Evolutionary conservation across 2,329 filamentous ascomycete genomes (phyloP), one percentile per base, ranked within the genome.

Genomic region (Hortaea sp.): DNA sequence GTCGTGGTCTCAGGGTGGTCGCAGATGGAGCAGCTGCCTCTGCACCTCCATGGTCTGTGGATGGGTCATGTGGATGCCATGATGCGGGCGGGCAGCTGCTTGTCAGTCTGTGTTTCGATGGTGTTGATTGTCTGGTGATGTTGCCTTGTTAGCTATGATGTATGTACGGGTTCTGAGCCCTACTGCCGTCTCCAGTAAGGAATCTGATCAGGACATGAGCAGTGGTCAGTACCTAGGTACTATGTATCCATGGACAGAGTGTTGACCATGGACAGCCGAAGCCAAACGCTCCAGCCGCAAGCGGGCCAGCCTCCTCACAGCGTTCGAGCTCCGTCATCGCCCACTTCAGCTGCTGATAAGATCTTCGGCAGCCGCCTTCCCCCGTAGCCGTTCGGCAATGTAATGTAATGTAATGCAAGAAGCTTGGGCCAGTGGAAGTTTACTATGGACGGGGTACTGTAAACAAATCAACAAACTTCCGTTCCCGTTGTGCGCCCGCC

Each of bases 1-100:
- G 20, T 20, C 20, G 20, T 27, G 38, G 7, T 10, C 9, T 40
- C 38, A 40, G 3, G 38, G 38, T 40, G 38, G 38, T 9, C 40
- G 28, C 13, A 30, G 40, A 42, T 29, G 10, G 10, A 42, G 29
- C 27, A 31, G 20, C 29, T 42, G 40, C 30, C 40, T 42, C 40
- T 42, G 20, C 40, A 28, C 9, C 40, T 31, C 20, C 40, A 42
- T 42, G 40, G 7, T 42, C 20, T 7, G 20, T 13, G 29, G 40
- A n/a, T 27, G 9, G 40, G 40, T 42, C 40, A 42, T 42, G 40
- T 42, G 40, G 29, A 30, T 11, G 40, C 40, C 40, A 42, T 42
- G 40, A 28, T 13, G 13, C 20, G 10, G 20, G 20, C 10, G 10
- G 20, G 38, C 11, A 40, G 11, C 9, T 7, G 40, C 9, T 42